Evolutionary conservation across 768 basidiomycete species (phyloP).

Genomic region (Psilocybe subaeruginosa): DNA sequence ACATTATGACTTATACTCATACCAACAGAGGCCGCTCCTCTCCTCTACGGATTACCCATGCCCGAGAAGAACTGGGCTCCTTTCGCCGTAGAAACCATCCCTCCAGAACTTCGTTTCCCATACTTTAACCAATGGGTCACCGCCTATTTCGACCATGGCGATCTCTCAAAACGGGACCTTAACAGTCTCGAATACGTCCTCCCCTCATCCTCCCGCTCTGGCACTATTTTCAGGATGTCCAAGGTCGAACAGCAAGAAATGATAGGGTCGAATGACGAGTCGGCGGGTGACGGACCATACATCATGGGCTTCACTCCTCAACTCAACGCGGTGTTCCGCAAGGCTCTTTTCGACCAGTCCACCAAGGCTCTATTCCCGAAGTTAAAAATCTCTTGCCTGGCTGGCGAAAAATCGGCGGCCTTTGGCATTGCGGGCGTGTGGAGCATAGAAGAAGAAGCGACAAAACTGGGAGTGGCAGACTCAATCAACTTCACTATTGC

Average conservation of each 20-base stretch:
- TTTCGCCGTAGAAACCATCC: neutral
- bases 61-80: neutral
- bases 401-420: slow-evolving; percentile 20
- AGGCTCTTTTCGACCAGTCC: slow-evolving; percentile 8
- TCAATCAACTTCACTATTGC: slow-evolving; percentile 16
- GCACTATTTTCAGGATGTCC: slow-evolving; percentile 28
- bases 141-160: slow-evolving; percentile 27
- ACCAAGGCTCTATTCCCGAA: slow-evolving; percentile 15
- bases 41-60: slow-evolving; percentile 17
- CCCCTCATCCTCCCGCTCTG: slow-evolving; percentile 20
- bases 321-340: neutral
- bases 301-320: neutral
- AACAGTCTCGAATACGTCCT: slow-evolving; percentile 27
- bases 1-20: neutral
- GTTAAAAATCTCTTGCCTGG: slow-evolving; percentile 16
- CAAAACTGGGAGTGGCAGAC: slow-evolving; percentile 3
- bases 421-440: slow-evolving; percentile 23
- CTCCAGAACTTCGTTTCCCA: neutral
- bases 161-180: slow-evolving; percentile 25
- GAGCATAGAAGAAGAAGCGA: slow-evolving; percentile 22
- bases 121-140: slow-evolving; percentile 1
- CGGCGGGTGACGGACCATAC: neutral
- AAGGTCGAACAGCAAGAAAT: neutral
- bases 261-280: neutral
- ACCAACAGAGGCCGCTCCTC: slow-evolving; percentile 27